These are phyloP conservation scores for Scleroderma bovista DNA, from an alignment of 768 basidiomycete species.

Conservation along the genomic window DNA sequence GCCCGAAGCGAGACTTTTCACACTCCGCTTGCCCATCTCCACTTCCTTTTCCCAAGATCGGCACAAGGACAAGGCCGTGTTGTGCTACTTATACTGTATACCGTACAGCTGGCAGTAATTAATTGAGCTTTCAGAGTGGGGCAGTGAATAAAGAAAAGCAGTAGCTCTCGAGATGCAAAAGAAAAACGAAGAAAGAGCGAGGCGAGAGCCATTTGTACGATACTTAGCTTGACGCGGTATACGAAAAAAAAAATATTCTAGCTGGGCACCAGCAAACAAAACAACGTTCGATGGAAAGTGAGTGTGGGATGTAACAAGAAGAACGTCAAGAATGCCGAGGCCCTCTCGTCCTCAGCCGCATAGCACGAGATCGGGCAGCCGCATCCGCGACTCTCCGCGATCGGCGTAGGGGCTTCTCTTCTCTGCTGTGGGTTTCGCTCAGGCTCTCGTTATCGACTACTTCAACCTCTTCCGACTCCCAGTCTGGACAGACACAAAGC, in stretches of 20 bases:
- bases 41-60: constrained; percentile 19
- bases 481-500: constrained; percentile 55
- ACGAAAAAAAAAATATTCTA: constrained; percentile 16
- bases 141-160: background rate
- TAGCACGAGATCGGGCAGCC: constrained; percentile 43
- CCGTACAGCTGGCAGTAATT: constrained; percentile 8
- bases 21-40: constrained; percentile 22
- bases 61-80: constrained; percentile 1
- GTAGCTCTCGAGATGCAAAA: constrained; percentile 2
- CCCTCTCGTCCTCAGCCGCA: constrained; percentile 26
- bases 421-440: background rate
- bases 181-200: constrained; percentile 4
- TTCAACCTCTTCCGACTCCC: constrained; percentile 35
- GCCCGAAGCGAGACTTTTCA: constrained; percentile 18
- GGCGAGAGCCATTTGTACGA: constrained; percentile 18
- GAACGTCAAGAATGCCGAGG: constrained; percentile 20
- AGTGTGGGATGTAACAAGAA: background rate
- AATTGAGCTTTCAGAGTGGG: constrained; percentile 1
- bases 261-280: constrained; percentile 1
- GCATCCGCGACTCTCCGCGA: constrained; percentile 67
- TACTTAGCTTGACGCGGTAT: constrained; percentile 17
- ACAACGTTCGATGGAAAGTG: background rate
- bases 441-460: constrained; percentile 4
- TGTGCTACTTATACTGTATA: constrained; percentile 10
- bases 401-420: constrained; percentile 27